phyloP scores from a whole-genome alignment of 345 rosid species.

The Populus ilicifolia region DNA sequence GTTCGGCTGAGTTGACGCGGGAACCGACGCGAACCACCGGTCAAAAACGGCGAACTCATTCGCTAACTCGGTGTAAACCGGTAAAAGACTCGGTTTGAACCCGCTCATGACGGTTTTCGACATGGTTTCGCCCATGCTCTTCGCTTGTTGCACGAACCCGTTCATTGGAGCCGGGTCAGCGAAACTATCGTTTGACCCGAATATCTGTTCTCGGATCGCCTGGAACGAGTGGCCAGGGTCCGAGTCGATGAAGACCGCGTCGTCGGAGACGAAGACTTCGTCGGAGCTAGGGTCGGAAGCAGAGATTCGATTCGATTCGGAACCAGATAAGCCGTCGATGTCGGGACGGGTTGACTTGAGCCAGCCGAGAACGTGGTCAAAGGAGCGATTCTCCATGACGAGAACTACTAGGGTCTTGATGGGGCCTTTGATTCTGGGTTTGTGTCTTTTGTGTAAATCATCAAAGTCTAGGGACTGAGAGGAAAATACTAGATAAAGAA shows the following conservation, averaged over 20 bases:
- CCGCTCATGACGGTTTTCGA: conserved; percentile 78
- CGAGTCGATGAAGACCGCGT: conserved; percentile 76
- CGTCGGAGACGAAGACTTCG: conserved; percentile 57
- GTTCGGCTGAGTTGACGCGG: conserved; percentile 97
- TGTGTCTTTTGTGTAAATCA: conserved; percentile 26
- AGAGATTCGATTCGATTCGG: conserved; percentile 59
- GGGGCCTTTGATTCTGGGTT: conserved; percentile 64
- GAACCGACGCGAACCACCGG: conserved; percentile 98
- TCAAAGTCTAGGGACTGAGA: conserved; percentile 46
- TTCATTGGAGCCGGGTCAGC: conserved; percentile 67
- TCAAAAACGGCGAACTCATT: conserved; percentile 88
- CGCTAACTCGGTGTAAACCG: conserved; percentile 73
- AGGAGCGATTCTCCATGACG: conserved; percentile 98
- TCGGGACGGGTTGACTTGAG: conserved; percentile 85
- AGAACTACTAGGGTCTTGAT: conserved; percentile 85
- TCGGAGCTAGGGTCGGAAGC: conserved; percentile 56
- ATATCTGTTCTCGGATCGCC: conserved; percentile 92
- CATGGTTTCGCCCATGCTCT: conserved; percentile 58
- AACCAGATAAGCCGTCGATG: conserved; percentile 74
- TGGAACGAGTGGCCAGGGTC: conserved; percentile 99
- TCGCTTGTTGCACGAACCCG: conserved; percentile 89
- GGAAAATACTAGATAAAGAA: conserved; percentile 52
- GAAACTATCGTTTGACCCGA: conserved; percentile 61
- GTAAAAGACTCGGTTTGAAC: conserved; percentile 62
- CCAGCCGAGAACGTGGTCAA: conserved; percentile 95